Conservation (phyloP, 306 rosid species). For the Potentilla sterilis region DNA sequence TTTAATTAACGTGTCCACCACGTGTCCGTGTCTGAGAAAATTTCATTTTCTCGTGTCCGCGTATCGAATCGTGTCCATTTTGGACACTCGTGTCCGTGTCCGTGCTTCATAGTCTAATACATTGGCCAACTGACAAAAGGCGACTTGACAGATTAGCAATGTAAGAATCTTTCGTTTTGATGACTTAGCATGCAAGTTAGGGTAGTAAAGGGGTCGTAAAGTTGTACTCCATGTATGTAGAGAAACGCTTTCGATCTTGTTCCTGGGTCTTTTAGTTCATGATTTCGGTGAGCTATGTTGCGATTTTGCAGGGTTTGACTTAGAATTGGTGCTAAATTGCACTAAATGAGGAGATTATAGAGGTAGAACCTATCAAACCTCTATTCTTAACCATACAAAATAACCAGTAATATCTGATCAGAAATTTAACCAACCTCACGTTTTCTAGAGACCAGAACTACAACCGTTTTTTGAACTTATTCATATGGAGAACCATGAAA, state of each 20-base stretch:
- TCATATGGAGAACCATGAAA: conserved; percentile 18
- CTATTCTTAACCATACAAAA: conserved; percentile 25
- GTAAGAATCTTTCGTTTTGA: neutral
- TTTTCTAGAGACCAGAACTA: neutral
- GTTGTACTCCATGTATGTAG: neutral
- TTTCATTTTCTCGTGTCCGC: too few relatives aligned
- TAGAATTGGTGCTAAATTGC: neutral
- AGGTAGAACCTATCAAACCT: conserved; percentile 24
- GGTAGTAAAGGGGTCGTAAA: neutral
- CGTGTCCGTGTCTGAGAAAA: too few relatives aligned
- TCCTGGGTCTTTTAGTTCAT: neutral
- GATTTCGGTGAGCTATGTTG: neutral
- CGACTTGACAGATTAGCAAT: neutral
- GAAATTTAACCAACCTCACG: conserved; percentile 12
- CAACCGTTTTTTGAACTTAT: conserved; percentile 25
- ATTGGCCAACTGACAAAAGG: conserved; percentile 33
- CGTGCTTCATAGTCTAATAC: too few relatives aligned
- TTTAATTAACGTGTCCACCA: too few relatives aligned
- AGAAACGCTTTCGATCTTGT: neutral
- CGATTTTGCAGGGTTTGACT: neutral
- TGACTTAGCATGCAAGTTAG: conserved; percentile 1
- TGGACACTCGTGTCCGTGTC: too few relatives aligned
- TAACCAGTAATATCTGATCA: neutral
- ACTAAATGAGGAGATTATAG: conserved; percentile 18
- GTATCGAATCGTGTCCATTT: too few relatives aligned